Base-by-base conservation (phyloP, 352 stramenopile species). In the Blastocystis sp. region DNA sequence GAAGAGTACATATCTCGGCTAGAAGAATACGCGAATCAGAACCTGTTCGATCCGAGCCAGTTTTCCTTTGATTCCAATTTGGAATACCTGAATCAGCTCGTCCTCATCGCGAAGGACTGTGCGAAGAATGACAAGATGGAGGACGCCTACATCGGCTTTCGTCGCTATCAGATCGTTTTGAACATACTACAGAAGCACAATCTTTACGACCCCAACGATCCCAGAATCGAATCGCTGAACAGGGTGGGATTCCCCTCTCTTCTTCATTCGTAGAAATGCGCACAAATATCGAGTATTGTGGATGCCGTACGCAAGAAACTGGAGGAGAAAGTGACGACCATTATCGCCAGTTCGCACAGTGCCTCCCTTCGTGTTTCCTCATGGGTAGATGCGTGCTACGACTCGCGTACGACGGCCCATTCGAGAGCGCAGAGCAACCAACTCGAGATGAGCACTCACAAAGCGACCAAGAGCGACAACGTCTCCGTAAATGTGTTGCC, bases 111-210 rank as follows among this genome's bases (percentile, higher is more conserved):
- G 12, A 85, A 85, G 21, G 39, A 67, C 1, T 85, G 74, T 67
- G 37, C 74, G 35, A 3, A 55, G 19, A 63, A 69, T 13, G 45
- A 35, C 26, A 67, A 85, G 6, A 24, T 60, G 21, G 50, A 85
- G 16, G 74, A 85, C 50, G 74, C 45, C 3, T 85, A 85, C 35
- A 85, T 85, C 16, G 74, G 74, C 2, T 85, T 85, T 69, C 74
- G 74, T 45, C 74, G 74, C 35, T 85, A 69, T 51, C 74, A 85
- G 50, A 85, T 85, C 41, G 74, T 85, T 35, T 51, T 85, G 37
- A 85, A 69, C 55, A 69, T 29, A 26, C 61, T 85, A 0, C 74
- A 85, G 19, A 61, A 67, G 29, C 60, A 85, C 60, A 85, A 70
- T 29, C 55, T 85, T 10, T 85, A 85, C 51, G 55, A 85, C 10